Percentiles rank a stretch among this genome's conserved stretches.
phyloP scores from a whole-genome alignment of 1,284 basidiomycete genomes.

The Schizophyllum amplum region DNA sequence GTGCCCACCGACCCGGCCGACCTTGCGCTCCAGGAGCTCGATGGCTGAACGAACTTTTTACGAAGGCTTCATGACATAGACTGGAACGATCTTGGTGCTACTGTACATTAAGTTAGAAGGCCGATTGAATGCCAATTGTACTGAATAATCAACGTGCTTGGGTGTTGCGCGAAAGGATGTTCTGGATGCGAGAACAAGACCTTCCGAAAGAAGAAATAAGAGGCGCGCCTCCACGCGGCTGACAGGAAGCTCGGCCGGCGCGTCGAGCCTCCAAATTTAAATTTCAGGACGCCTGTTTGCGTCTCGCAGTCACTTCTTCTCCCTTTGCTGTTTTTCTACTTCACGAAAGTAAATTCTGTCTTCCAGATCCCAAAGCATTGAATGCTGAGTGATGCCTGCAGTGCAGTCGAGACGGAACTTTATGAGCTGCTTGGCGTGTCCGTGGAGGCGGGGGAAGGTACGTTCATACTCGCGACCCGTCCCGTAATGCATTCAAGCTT shows the following conservation, averaged over 20 bases:
- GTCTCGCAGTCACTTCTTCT: neutral
- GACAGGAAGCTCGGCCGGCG: no score
- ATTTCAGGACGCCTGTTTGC: neutral
- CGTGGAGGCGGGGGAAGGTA: slow-evolving; percentile 65
- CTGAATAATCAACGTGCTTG: neutral
- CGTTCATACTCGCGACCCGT: slow-evolving; percentile 5
- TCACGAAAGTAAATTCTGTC: neutral
- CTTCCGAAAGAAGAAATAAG: neutral
- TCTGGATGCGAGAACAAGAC: slow-evolving; percentile 5
- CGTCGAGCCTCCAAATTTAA: slow-evolving; percentile 22
- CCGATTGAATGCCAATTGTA: neutral
- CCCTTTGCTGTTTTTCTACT: neutral
- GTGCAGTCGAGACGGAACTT: slow-evolving; percentile 66
- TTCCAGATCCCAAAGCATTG: neutral
- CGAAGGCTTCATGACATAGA: neutral
- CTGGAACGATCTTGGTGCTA: neutral
- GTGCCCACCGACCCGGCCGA: slow-evolving; percentile 86
- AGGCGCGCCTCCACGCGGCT: slow-evolving; percentile 27
- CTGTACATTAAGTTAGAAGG: neutral
- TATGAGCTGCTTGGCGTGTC: slow-evolving; percentile 78
- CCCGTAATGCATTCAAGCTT: slow-evolving; percentile 9
- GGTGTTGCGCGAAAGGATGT: neutral
- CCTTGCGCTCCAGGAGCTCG: slow-evolving; percentile 69
- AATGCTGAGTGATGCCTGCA: slow-evolving; percentile 16
- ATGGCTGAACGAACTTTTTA: slow-evolving; percentile 10